Base-by-base conservation (phyloP, 169 alveolate species). In the Plasmodium gonderi region DNA sequence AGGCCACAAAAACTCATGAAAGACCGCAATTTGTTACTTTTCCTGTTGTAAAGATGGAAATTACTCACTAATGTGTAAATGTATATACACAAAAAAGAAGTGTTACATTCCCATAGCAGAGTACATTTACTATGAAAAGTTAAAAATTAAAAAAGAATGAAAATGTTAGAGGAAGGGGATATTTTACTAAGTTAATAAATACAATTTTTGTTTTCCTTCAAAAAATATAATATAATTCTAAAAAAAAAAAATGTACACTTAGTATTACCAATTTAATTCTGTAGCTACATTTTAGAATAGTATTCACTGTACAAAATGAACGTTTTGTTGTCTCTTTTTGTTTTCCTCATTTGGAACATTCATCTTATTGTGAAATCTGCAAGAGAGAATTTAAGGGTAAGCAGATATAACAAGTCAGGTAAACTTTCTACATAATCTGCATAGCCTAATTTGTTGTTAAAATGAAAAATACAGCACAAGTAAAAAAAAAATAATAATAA, bases 331-430 rank as follows among this genome's bases (percentile, higher is more conserved):
- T 17, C 68, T 40, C 33, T 54, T 54, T 76, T 60, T 87, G 85
- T 75, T 47, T 75, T 87, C 5, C 20, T 60, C 20, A 17, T 75
- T 87, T 74, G 42, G 20, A 75, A 29, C 17, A 31, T 44, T 38
- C 29, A 23, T 36, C 64, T 77, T 29, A 42, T 45, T 60, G 93
- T 87, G 47, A 51, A 87, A 54, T 54, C 89, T 17, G 60, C 51
- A 54, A 87, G 14, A 26, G 93, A 87, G 42, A 87, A 87, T 75
- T 87, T 87, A 74, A 69, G 93, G 67, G 80, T 87, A 64, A 45
- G 83, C 36, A 75, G 49, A 65, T 75, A 75, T 75, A 49, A 38
- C 42, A 29, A 2, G 12, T n/a, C 80, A 87, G 93, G 93, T 87
- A 75, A 29, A 12, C 3, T 20, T 51, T 74, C 3, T 45, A 60